Percentiles rank a stretch among this genome's conserved stretches.
phyloP scores from a whole-genome alignment of 768 basidiomycete species.

The Auricularia sp. region DNA sequence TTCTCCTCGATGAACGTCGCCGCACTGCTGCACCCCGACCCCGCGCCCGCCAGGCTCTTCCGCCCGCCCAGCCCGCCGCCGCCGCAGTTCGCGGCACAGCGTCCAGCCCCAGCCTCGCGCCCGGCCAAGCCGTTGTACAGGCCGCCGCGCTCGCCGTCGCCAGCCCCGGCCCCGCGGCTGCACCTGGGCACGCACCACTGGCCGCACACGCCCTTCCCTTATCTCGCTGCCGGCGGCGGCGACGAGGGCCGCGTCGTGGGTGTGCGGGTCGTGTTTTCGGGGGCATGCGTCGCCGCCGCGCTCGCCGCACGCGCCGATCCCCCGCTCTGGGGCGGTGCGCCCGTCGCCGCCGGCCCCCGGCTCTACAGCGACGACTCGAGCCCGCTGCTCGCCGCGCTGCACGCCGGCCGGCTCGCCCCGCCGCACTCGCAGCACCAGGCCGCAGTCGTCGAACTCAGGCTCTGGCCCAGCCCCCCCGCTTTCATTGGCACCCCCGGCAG shows the following conservation, averaged over 20 bases:
- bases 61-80: neutral
- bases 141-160: neutral
- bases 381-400: slow-evolving; percentile 8
- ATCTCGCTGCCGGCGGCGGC: neutral
- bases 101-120: too few species aligned
- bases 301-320: neutral
- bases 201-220: slow-evolving; percentile 4
- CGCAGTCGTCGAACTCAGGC: neutral
- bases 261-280: neutral
- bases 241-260: neutral
- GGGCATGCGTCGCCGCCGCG: neutral
- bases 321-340: slow-evolving; percentile 1
- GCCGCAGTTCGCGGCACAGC: neutral
- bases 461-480: neutral
- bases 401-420: neutral
- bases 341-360: neutral
- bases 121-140: neutral
- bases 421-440: neutral
- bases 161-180: neutral
- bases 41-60: neutral
- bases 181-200: slow-evolving; percentile 2
- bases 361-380: slow-evolving; percentile 8
- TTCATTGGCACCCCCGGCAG: neutral
- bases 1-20: slow-evolving; percentile 1
- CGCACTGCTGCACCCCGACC: neutral